Evolutionary conservation across 2,329 filamentous ascomycete genomes (phyloP).

Genomic region (Alternaria ethzedia): DNA sequence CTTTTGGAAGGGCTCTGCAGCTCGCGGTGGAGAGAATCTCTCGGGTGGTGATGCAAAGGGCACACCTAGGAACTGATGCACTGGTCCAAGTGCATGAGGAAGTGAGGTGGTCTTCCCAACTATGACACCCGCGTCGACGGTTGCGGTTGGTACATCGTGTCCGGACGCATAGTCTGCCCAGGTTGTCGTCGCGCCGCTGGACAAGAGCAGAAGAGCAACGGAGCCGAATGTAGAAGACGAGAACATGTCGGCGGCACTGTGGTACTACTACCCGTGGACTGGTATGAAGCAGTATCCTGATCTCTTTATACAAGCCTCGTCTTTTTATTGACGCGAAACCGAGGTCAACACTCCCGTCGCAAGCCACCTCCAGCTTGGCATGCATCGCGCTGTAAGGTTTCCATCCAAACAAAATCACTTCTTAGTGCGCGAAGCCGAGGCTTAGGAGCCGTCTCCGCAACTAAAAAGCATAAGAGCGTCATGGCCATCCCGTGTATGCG

Average conservation of each 20-base stretch:
- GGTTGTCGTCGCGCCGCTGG: background rate
- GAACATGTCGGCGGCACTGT: background rate
- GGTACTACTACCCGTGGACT: background rate
- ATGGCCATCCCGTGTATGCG: background rate
- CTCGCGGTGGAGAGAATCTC: slow-evolving; percentile 30
- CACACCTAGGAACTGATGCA: slow-evolving; percentile 41
- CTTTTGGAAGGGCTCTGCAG: slow-evolving; percentile 16
- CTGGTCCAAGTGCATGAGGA: slow-evolving; percentile 21
- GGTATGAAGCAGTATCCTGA: background rate
- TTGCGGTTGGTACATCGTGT: slow-evolving; percentile 27
- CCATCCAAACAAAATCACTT: background rate
- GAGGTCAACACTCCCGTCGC: background rate
- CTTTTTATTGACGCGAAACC: background rate
- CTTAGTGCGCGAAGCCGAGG: background rate
- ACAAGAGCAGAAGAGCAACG: background rate
- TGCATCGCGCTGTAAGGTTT: background rate
- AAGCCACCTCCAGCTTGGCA: background rate
- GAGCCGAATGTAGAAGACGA: background rate
- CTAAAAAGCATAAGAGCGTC: background rate
- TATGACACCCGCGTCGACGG: slow-evolving; percentile 29
- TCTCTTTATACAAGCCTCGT: background rate
- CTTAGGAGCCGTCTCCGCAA: background rate
- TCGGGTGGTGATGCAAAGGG: slow-evolving; percentile 39
- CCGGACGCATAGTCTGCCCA: background rate
- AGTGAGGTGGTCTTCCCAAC: slow-evolving; percentile 36